A percentile compares a stretch with the other conserved stretches of the same genome.
Conservation (phyloP, 352 stramenopile species). For the Phytophthora pseudosyringae region DNA sequence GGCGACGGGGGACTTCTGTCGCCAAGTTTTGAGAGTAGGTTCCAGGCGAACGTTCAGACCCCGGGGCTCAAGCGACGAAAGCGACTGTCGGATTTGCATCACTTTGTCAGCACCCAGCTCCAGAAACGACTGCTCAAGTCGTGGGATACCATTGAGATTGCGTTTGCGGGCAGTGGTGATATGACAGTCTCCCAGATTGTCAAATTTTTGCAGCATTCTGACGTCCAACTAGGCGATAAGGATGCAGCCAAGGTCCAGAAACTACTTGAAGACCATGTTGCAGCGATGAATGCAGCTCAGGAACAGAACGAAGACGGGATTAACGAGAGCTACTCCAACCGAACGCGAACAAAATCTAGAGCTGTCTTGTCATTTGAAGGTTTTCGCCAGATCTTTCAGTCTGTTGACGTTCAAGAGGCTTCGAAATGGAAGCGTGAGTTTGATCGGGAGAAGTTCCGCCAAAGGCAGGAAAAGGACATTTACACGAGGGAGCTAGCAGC, state of each 20-base stretch:
- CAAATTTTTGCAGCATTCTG: slow-evolving; percentile 75
- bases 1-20: slow-evolving; percentile 19
- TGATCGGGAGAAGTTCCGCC: slow-evolving; percentile 60
- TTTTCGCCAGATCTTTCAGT: slow-evolving; percentile 73
- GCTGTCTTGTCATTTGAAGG: slow-evolving; percentile 62
- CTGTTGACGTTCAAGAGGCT: slow-evolving; percentile 51
- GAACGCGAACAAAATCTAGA: slow-evolving; percentile 22
- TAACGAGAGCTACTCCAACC: slow-evolving; percentile 5
- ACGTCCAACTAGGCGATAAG: slow-evolving; percentile 62
- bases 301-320: slow-evolving; percentile 9
- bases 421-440: slow-evolving; percentile 73
- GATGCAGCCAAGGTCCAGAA: slow-evolving; percentile 65
- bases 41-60: slow-evolving; percentile 26
- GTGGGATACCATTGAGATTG: slow-evolving; percentile 79
- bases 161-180: slow-evolving; percentile 68
- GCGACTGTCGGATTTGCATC: slow-evolving; percentile 65
- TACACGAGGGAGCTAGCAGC: slow-evolving; percentile 67
- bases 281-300: slow-evolving; percentile 18
- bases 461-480: slow-evolving; percentile 73
- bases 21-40: slow-evolving; percentile 5
- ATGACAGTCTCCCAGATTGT: slow-evolving; percentile 70
- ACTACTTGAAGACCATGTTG: slow-evolving; percentile 64
- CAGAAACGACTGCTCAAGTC: slow-evolving; percentile 72
- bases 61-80: slow-evolving; percentile 61
- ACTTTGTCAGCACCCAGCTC: slow-evolving; percentile 68